Evolutionary conservation across 2,329 filamentous ascomycete species (phyloP), one percentile per base, ranked within the genome.

Genomic region (Xylariomycetidae sp.): DNA sequence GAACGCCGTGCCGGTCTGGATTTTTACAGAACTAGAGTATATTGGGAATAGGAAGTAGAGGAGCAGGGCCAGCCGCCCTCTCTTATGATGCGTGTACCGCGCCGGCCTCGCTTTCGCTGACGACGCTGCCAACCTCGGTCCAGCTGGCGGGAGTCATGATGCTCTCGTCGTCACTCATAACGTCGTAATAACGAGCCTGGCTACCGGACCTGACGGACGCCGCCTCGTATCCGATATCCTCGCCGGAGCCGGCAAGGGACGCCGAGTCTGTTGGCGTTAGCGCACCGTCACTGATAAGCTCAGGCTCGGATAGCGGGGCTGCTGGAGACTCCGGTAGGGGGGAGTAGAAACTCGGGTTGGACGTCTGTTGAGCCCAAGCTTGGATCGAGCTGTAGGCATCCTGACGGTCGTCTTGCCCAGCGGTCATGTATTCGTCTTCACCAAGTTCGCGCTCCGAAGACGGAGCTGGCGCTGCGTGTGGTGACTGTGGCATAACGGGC

Each of bases 41-140:
- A 40, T 17, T 18, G 16, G 34, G 18, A 31, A 38, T 34, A 19
- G 17, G 33, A n/a, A n/a, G n/a, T n/a, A n/a, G n/a, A n/a, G n/a
- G n/a, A n/a, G n/a, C n/a, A n/a, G n/a, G n/a, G n/a, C n/a, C n/a
- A n/a, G n/a, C n/a, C n/a, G n/a, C n/a, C n/a, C n/a, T n/a, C n/a
- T n/a, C 16, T 17, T 22, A 31, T 44, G 49, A 64, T 28, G 59
- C 55, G 22, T 54, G 62, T n/a, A 50, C 47, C 9, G 53, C 56
- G 15, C 56, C 52, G n/a, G 50, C 55, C 30, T 77, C 72, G 44
- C 58, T 71, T 51, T 77, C 73, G 50, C 76, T 80, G 16, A 80
- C 61, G 10, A 77, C 69, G 42, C 77, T 82, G 38, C 75, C 78
- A 11, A 82, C 69, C 50, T 82, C 78, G 6, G 74, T 78, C 78